phyloP scores from a whole-genome alignment of 352 stramenopile genomes.

The Globisporangium sylvaticum region DNA sequence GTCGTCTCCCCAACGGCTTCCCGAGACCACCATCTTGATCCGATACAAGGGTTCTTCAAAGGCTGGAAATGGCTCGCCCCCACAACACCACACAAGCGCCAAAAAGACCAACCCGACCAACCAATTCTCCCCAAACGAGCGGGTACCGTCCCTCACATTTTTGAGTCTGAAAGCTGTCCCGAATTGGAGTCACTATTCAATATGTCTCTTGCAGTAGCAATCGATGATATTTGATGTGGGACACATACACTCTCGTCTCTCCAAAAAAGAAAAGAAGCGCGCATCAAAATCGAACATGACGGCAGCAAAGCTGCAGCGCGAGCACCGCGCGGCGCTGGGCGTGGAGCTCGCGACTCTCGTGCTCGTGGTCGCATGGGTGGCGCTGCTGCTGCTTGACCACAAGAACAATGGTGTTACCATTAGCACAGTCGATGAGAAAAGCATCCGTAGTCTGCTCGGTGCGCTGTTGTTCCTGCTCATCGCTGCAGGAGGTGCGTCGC shows the following conservation, averaged over 20 bases:
- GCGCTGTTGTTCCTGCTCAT: constrained; percentile 6
- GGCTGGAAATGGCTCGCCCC: not conserved
- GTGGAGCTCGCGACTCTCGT: constrained; percentile 6
- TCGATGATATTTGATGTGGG: not conserved
- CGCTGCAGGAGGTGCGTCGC: not conserved
- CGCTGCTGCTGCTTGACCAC: not conserved
- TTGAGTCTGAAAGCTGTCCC: not conserved
- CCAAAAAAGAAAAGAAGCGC: not conserved
- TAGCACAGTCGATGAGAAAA: not conserved
- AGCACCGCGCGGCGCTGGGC: constrained; percentile 11
- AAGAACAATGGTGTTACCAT: not conserved
- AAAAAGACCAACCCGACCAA: not conserved
- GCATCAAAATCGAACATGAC: not conserved
- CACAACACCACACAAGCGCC: not conserved
- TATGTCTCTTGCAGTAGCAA: not conserved
- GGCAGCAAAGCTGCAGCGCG: constrained; percentile 3
- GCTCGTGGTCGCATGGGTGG: constrained; percentile 6
- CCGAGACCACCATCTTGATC: constrained; percentile 61
- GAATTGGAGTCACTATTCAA: not conserved
- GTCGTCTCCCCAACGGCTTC: constrained; percentile 74
- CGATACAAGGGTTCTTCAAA: constrained; percentile 7
- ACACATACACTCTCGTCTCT: not conserved
- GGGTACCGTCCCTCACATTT: not conserved
- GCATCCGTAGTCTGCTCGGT: not conserved
- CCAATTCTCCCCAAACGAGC: not conserved